Evolutionary conservation across 805 yeast genomes (phyloP).

Genomic region (Hanseniaspora meyeri): DNA sequence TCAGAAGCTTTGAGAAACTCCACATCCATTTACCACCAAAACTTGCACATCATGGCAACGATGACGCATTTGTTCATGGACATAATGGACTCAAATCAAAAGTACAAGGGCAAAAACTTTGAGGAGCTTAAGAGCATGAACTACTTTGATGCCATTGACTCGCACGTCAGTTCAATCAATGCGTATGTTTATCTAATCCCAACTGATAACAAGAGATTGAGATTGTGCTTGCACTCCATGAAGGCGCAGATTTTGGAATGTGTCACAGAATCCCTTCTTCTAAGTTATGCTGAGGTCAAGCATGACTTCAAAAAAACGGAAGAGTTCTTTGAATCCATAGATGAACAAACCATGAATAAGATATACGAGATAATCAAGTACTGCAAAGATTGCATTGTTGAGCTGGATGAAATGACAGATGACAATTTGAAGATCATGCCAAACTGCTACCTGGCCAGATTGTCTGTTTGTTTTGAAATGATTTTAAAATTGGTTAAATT

Average conservation of each 20-base stretch:
- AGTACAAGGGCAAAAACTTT: constrained; percentile 13
- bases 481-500: constrained; percentile 7
- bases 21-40: constrained; percentile 25
- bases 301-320: constrained; percentile 18
- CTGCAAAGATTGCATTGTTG: neutral
- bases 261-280: constrained; percentile 18
- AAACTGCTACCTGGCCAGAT: constrained; percentile 12
- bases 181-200: constrained; percentile 31
- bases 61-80: constrained; percentile 21
- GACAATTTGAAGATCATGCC: constrained; percentile 7
- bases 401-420: constrained; percentile 12
- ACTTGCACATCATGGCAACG: constrained; percentile 47
- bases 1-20: constrained; percentile 36
- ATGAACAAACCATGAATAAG: constrained; percentile 38
- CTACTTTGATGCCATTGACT: constrained; percentile 23
- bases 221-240: constrained; percentile 47
- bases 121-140: constrained; percentile 9
- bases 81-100: constrained; percentile 1
- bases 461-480: constrained; percentile 21
- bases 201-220: constrained; percentile 30
- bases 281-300: constrained; percentile 18
- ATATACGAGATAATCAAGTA: constrained; percentile 43
- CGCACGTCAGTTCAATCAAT: constrained; percentile 39
- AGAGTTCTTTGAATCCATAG: constrained; percentile 24
- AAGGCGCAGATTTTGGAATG: constrained; percentile 60